Percentiles rank a stretch among this genome's conserved stretches.
Evolutionary conservation across 495 filamentous ascomycete genomes (phyloP).

Genomic region (Neurospora sublineolata): DNA sequence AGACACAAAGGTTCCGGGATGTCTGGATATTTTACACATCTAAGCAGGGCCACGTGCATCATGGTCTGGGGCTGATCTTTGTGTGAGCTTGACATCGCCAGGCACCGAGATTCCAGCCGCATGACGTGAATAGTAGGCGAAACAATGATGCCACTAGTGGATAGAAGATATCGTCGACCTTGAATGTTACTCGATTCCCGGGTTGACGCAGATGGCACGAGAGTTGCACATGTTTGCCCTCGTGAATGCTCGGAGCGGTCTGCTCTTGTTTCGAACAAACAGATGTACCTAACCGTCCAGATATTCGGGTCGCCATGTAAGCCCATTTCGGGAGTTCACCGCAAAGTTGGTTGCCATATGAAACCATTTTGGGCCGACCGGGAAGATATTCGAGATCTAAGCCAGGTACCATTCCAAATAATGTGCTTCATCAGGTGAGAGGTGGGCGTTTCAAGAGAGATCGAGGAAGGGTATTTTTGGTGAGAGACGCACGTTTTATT

Average conservation of each 20-base stretch:
- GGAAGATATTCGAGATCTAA: not conserved
- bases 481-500: not conserved
- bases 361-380: not conserved
- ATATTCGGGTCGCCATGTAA: not conserved
- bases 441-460: not conserved
- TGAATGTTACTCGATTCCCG: not conserved
- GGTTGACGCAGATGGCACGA: not conserved
- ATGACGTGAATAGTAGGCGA: not conserved
- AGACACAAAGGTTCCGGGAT: not conserved
- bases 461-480: not conserved
- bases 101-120: not conserved
- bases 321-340: not conserved
- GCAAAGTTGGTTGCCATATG: not conserved
- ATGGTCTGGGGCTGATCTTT: not conserved
- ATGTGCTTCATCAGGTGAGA: not conserved
- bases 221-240: not conserved
- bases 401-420: not conserved
- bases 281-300: not conserved
- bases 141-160: not conserved
- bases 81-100: not conserved
- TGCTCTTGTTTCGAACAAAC: not conserved
- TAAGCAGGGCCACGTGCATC: not conserved
- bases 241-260: not conserved
- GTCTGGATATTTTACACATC: not conserved
- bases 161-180: not conserved